Evolutionary conservation across 495 filamentous ascomycete genomes (phyloP), one percentile per base, ranked within the genome.

Genomic region (Aspergillus biplanus): DNA sequence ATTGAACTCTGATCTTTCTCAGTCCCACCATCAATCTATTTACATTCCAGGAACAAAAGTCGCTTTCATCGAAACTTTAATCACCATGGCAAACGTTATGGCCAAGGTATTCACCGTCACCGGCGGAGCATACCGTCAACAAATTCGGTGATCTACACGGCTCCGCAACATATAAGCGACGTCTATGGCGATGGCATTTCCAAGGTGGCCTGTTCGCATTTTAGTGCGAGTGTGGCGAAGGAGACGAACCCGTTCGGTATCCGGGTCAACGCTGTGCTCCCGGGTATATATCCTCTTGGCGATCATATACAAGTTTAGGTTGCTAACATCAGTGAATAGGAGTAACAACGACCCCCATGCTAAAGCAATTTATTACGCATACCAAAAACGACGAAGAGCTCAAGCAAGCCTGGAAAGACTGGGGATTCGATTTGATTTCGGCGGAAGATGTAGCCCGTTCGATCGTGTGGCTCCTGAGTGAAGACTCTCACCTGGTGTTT

Each of bases 391-490:
- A 39, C 39, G 33, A 32, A 33, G 33, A 7, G 13, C 0, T 58
- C 13, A 12, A 39, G 11, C 7, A 58, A 49, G 18, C 13, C 13
- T 37, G 59, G 59, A 18, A n/a, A 42, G 7, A 8, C 18, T 5
- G 6, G n/a, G 31, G 52, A 12, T 13, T 55, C 12, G 52, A 37
- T 34, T 8, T 35, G 31, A 58, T 58, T 15, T 7, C 15, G 9
- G 27, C 61, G 1, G 54, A 63, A 5, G 61, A 63, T 46, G 47
- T 63, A 4, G 61, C 61, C 4, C 54, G 61, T 9, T 52, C 54
- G n/a, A 52, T 63, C 21, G 61, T 63, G 0, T 63, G 61, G 61
- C 33, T 63, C 4, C 44, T 63, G 15, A 52, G 53, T 33, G 54
- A 52, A 8, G 61, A 63, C 48, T 63, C 61, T 9, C 21, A 32